These are phyloP conservation scores for Amaranthus tricolor DNA, from an alignment of 179 eudicot genomes.

Conservation along the genomic window DNA sequence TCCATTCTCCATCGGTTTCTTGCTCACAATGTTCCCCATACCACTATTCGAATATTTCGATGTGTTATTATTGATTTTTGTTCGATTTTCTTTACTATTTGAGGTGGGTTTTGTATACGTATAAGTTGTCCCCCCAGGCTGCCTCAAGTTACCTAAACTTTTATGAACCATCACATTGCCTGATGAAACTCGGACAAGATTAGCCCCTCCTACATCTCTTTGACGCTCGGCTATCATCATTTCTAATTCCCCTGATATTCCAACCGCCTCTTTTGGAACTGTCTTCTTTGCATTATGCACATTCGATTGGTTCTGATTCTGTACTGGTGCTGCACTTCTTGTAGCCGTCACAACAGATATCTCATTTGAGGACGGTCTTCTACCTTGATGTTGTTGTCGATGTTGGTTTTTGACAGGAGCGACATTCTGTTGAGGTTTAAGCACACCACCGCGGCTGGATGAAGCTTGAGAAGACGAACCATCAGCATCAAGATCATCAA, in stretches of 20 bases:
- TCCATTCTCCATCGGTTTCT: conserved; percentile 32
- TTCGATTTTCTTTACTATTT: conserved; percentile 24
- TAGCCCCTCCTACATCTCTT: conserved; percentile 38
- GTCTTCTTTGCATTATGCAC: conserved; percentile 34
- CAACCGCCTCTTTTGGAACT: conserved; percentile 41
- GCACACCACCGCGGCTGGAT: not conserved
- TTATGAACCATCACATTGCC: conserved; percentile 64
- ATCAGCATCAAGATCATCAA: conserved; percentile 32
- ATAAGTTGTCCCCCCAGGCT: conserved; percentile 35
- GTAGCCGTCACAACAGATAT: conserved; percentile 23
- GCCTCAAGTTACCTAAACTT: conserved; percentile 69
- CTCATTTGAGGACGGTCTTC: conserved; percentile 7
- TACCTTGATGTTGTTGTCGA: conserved; percentile 12
- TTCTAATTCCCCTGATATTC: conserved; percentile 87
- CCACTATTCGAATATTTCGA: conserved; percentile 41
- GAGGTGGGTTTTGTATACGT: conserved; percentile 23
- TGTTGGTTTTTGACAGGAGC: conserved; percentile 17
- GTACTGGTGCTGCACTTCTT: conserved; percentile 15
- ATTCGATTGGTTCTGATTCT: conserved; percentile 15
- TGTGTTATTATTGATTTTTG: conserved; percentile 19
- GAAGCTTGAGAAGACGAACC: conserved; percentile 18
- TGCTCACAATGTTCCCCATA: conserved; percentile 57
- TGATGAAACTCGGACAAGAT: conserved; percentile 57
- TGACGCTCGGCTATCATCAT: conserved; percentile 75
- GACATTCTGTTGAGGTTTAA: conserved; percentile 19